Evolutionary conservation across 805 yeast species (phyloP).

Genomic region (Metschnikowia cerradonensis): DNA sequence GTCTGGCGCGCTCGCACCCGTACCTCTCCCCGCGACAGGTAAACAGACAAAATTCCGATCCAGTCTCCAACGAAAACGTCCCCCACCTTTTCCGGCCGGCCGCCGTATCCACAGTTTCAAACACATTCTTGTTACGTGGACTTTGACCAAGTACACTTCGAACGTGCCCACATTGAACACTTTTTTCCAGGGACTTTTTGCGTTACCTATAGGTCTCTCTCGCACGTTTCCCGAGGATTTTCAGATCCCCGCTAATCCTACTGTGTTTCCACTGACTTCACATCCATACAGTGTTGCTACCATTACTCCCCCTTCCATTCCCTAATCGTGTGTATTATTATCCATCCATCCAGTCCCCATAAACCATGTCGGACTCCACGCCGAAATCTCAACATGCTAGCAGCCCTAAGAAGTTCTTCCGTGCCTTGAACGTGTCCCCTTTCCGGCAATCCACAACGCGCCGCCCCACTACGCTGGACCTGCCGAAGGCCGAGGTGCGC

Average conservation of each 20-base stretch:
- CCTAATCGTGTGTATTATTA: not conserved
- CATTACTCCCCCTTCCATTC: not conserved
- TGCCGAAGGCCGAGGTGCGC: not conserved
- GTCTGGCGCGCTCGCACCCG: not conserved
- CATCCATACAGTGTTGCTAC: too few species aligned
- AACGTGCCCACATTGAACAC: not conserved
- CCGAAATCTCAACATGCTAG: constrained; percentile 2
- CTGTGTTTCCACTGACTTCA: not conserved
- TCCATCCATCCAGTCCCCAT: not conserved
- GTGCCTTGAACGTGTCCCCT: constrained; percentile 16
- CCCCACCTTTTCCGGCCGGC: not conserved
- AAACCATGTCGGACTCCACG: constrained; percentile 2
- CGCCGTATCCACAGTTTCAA: not conserved
- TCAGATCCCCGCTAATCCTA: not conserved
- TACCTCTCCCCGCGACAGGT: not conserved
- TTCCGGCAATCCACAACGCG: constrained; percentile 9
- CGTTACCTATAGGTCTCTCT: too few species aligned
- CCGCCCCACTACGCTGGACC: not conserved
- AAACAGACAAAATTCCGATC: constrained; percentile 1
- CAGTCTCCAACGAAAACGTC: not conserved
- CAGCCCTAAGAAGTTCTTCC: constrained; percentile 19
- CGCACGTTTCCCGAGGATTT: not conserved
- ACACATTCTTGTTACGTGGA: not conserved
- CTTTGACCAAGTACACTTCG: not conserved
- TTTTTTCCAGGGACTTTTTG: too few species aligned